Conservation (phyloP, 345 rosid genomes). For the Sisymbrium irio region DNA sequence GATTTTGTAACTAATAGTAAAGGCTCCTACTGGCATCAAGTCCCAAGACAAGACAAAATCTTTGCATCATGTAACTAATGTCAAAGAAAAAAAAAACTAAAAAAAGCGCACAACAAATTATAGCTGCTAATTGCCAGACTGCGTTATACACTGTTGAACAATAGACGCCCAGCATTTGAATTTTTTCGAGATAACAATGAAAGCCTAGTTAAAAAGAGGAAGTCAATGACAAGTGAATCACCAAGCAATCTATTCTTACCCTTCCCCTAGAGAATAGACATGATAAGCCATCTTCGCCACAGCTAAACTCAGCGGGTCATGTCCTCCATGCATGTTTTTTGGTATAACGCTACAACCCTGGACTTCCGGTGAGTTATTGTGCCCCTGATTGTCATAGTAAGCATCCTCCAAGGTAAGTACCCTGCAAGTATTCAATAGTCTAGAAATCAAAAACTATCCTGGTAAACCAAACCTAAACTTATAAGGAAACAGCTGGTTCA, state of each 20-base stretch:
- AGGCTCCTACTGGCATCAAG: not conserved
- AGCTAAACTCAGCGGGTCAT: constrained; percentile 68
- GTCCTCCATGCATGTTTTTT: constrained; percentile 37
- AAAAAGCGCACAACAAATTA: not conserved
- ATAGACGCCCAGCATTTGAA: not conserved
- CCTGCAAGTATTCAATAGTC: constrained; percentile 44
- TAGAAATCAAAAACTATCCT: constrained; percentile 9
- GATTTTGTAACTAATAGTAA: not conserved
- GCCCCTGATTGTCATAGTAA: constrained; percentile 55
- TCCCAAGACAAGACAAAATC: not conserved
- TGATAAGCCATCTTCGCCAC: constrained; percentile 89
- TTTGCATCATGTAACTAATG: constrained; percentile 5
- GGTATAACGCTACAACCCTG: constrained; percentile 39
- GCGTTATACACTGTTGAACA: not conserved
- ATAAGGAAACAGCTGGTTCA: not conserved
- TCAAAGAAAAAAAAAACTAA: not conserved
- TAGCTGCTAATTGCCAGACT: not conserved
- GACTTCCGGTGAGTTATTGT: constrained; percentile 39
- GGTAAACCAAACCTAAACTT: not conserved
- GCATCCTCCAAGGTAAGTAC: constrained; percentile 90
- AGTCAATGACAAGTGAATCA: not conserved
- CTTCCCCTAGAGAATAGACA: constrained; percentile 85
- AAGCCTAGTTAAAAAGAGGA: not conserved
- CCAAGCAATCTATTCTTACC: constrained; percentile 48
- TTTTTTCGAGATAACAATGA: constrained; percentile 3